phyloP scores from a whole-genome alignment of 2,329 filamentous ascomycete genomes.

The Zymoseptoria brevis region DNA sequence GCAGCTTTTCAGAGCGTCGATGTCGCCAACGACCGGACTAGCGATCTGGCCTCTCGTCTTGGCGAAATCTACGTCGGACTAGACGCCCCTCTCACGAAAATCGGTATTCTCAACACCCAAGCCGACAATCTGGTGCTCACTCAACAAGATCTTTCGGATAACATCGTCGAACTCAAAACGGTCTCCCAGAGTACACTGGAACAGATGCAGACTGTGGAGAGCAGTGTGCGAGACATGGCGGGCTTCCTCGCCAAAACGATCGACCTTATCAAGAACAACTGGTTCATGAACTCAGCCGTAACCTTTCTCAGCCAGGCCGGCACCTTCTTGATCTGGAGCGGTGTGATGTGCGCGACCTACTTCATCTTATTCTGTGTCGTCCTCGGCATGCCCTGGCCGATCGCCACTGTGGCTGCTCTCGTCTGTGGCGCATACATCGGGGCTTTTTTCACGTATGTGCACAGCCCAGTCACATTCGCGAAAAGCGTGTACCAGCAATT shows the following conservation, averaged over 20 bases:
- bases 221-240: too few relatives aligned
- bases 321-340: background rate
- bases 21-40: background rate
- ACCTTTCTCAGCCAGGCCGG: background rate
- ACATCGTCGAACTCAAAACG: background rate
- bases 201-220: background rate
- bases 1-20: slow-evolving; percentile 2
- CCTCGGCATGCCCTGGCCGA: background rate
- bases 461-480: background rate
- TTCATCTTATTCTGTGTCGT: background rate
- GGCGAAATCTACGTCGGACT: background rate
- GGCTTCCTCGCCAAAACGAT: background rate
- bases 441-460: background rate
- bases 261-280: background rate
- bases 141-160: background rate
- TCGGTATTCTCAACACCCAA: background rate
- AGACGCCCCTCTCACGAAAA: background rate
- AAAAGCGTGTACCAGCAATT: background rate
- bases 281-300: background rate
- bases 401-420: background rate
- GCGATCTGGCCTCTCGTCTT: slow-evolving; percentile 1
- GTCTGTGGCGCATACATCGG: background rate
- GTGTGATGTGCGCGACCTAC: background rate
- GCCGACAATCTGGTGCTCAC: background rate
- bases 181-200: background rate